Conservation (phyloP, 2,329 filamentous ascomycete species). For the Pezicula neosporulosa region DNA sequence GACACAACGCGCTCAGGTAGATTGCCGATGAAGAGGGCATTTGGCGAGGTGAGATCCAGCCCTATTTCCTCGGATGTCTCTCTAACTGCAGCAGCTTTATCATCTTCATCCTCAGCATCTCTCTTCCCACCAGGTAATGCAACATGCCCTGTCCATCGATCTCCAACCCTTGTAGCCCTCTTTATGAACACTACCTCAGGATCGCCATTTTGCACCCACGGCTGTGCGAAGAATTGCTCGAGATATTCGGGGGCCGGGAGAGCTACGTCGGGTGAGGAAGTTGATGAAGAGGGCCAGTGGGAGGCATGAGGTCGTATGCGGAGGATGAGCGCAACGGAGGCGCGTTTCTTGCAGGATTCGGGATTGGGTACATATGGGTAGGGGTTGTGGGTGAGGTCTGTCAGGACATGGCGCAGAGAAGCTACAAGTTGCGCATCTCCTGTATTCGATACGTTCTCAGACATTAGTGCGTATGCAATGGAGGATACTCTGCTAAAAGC, state of each 20-base stretch:
- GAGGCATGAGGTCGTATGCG: conserved; percentile 56
- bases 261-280: conserved; percentile 20
- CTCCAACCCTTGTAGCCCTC: conserved; percentile 58
- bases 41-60: conserved; percentile 48
- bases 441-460: no score
- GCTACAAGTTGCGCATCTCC: conserved; percentile 26
- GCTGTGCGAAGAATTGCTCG: conserved; percentile 56
- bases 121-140: conserved; percentile 65
- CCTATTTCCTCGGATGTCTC: conserved; percentile 67
- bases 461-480: no score
- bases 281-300: conserved; percentile 45
- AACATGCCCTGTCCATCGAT: conserved; percentile 68
- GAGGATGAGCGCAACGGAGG: conserved; percentile 63
- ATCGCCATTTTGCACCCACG: conserved; percentile 63
- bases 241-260: conserved; percentile 36
- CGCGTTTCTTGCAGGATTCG: conserved; percentile 36
- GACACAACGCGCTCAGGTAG: conserved; percentile 64
- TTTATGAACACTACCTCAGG: conserved; percentile 72
- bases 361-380: conserved; percentile 47
- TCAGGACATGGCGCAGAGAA: conserved; percentile 21
- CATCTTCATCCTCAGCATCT: conserved; percentile 60
- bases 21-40: conserved; percentile 52
- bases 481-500: no score
- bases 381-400: conserved; percentile 37
- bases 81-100: conserved; percentile 58